phyloP scores from a whole-genome alignment of 2,329 filamentous ascomycete species.

The Atkinsonella hypoxylon region DNA sequence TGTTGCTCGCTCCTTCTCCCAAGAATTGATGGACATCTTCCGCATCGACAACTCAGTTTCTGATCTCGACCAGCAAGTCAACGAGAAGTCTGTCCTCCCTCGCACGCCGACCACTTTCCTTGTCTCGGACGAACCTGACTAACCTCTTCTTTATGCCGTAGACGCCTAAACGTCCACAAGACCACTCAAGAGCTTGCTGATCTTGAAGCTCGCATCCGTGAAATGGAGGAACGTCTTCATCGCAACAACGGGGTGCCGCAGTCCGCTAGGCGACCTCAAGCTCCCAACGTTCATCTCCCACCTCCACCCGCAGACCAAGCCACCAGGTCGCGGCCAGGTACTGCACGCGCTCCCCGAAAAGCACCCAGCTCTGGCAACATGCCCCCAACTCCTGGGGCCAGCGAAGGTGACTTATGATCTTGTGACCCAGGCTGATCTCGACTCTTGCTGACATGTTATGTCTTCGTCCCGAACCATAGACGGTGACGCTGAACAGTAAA shows the following conservation, averaged over 20 bases:
- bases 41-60: constrained; percentile 69
- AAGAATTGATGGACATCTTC: constrained; percentile 80
- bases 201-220: constrained; percentile 71
- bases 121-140: background rate
- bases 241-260: constrained; percentile 13
- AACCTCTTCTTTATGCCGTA: background rate
- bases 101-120: constrained; percentile 1
- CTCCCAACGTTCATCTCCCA: constrained; percentile 7
- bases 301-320: constrained; percentile 19
- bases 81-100: constrained; percentile 58
- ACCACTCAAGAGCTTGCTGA: constrained; percentile 73
- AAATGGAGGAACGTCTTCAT: constrained; percentile 69
- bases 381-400: constrained; percentile 48
- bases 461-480: constrained; percentile 15
- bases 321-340: constrained; percentile 40
- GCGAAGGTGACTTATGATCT: constrained; percentile 48
- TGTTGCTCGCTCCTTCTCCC: constrained; percentile 76
- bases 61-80: constrained; percentile 61
- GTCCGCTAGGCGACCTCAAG: constrained; percentile 9
- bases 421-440: constrained; percentile 18
- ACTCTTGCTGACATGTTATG: constrained; percentile 2
- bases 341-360: constrained; percentile 36
- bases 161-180: constrained; percentile 46
- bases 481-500: constrained; percentile 24
- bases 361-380: constrained; percentile 43